Percentiles rank a stretch among this genome's conserved stretches.
phyloP scores from a whole-genome alignment of 805 yeast species.

The Candida anglica region DNA sequence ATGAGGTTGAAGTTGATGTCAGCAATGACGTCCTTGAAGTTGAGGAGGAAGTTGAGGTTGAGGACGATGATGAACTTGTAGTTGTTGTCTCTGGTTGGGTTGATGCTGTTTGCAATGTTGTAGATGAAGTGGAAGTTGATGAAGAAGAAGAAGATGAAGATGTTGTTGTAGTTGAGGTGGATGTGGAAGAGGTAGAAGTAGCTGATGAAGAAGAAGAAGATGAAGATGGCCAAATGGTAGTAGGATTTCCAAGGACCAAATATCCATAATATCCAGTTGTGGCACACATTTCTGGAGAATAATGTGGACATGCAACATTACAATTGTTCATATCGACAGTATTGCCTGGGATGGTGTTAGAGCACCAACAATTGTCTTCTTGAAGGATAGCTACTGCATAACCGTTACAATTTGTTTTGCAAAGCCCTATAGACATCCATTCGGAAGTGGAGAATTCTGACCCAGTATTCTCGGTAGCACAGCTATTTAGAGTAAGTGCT shows the following conservation, averaged over 20 bases:
- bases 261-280: slow-evolving; percentile 50
- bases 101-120: slow-evolving; percentile 5
- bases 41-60: slow-evolving; percentile 7
- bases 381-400: slow-evolving; percentile 53
- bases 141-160: slow-evolving; percentile 5
- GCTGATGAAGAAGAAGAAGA: slow-evolving; percentile 3
- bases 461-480: slow-evolving; percentile 22
- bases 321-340: slow-evolving; percentile 36
- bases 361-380: slow-evolving; percentile 58
- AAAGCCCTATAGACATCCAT: slow-evolving; percentile 48
- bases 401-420: slow-evolving; percentile 45
- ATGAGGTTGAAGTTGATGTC: slow-evolving; percentile 13
- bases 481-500: slow-evolving; percentile 6
- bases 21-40: slow-evolving; percentile 8
- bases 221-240: slow-evolving; percentile 3
- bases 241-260: slow-evolving; percentile 28
- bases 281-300: slow-evolving; percentile 39
- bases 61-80: slow-evolving; percentile 5
- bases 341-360: slow-evolving; percentile 45
- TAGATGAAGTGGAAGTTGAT: slow-evolving; percentile 8
- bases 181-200: slow-evolving; percentile 5
- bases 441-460: slow-evolving; percentile 9
- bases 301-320: slow-evolving; percentile 42
- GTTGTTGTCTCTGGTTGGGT: slow-evolving; percentile 1
- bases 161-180: slow-evolving; percentile 3